Evolutionary conservation across 352 stramenopile genomes (phyloP).

Genomic region (Halophytophthora batemanensis): DNA sequence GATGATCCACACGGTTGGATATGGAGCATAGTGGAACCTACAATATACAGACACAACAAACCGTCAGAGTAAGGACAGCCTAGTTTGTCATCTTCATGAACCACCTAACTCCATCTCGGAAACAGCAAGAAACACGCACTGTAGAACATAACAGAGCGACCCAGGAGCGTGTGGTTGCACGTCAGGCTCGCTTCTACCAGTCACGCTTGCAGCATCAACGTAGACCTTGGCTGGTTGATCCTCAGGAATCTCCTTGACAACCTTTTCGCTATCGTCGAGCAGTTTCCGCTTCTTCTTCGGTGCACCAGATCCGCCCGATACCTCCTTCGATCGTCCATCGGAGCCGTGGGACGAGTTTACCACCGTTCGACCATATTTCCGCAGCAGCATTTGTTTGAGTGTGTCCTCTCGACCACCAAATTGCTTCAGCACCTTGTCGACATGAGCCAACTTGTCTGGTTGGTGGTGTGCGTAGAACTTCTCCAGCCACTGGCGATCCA

Average conservation of each 20-base stretch:
- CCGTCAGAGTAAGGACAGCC: too few species aligned
- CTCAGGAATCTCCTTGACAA: not conserved
- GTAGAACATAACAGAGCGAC: conserved; percentile 25
- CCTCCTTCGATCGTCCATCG: too few species aligned
- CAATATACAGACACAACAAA: not conserved
- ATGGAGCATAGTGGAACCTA: conserved; percentile 24
- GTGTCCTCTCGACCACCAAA: conserved; percentile 63
- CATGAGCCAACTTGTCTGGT: conserved; percentile 41
- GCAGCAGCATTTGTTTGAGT: conserved; percentile 54
- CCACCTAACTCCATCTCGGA: too few species aligned
- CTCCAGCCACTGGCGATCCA: conserved; percentile 50
- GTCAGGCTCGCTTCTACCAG: not conserved
- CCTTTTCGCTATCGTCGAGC: not conserved
- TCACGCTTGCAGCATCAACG: not conserved
- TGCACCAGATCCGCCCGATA: not conserved
- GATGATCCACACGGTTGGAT: conserved; percentile 56
- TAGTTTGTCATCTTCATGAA: too few species aligned
- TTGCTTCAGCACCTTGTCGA: conserved; percentile 52
- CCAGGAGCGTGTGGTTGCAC: not conserved
- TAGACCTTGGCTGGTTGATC: conserved; percentile 14
- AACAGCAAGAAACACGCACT: conserved; percentile 18
- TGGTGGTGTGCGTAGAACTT: conserved; percentile 56
- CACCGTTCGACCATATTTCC: conserved; percentile 36
- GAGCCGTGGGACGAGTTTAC: not conserved
- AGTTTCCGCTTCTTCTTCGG: conserved; percentile 28